Conservation (phyloP, 2,329 filamentous ascomycete species). For the Teratosphaeria viscida region DNA sequence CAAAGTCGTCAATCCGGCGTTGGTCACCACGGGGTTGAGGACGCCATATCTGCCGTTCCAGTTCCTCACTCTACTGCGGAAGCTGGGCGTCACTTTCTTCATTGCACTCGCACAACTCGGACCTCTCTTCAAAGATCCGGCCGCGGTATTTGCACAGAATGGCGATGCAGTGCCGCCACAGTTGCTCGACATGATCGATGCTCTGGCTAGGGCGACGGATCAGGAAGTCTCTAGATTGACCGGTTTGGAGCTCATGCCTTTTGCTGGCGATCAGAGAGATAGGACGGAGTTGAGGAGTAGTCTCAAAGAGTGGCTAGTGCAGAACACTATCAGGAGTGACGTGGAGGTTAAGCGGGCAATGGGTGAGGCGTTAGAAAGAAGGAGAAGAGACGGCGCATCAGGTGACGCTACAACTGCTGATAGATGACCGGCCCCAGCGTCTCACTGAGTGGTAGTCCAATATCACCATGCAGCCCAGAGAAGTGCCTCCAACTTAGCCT, state of each 20-base stretch:
- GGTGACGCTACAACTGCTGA: background rate
- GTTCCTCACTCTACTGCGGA: slow-evolving; percentile 62
- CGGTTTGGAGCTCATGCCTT: slow-evolving; percentile 71
- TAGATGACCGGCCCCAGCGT: background rate
- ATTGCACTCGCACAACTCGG: slow-evolving; percentile 76
- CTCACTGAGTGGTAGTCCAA: no score
- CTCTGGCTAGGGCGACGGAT: slow-evolving; percentile 50
- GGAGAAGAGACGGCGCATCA: slow-evolving; percentile 18
- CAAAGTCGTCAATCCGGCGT: slow-evolving; percentile 38
- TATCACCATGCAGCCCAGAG: no score
- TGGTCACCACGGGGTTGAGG: slow-evolving; percentile 33
- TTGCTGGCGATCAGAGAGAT: slow-evolving; percentile 57
- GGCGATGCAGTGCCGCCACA: slow-evolving; percentile 39
- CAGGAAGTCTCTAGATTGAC: slow-evolving; percentile 60
- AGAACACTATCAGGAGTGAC: slow-evolving; percentile 71
- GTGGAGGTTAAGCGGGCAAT: slow-evolving; percentile 75
- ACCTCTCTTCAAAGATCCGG: slow-evolving; percentile 46
- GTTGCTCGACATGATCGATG: slow-evolving; percentile 58
- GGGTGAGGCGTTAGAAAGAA: slow-evolving; percentile 48
- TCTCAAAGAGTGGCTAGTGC: slow-evolving; percentile 76
- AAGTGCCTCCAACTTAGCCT: no score
- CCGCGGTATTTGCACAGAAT: slow-evolving; percentile 2
- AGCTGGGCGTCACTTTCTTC: slow-evolving; percentile 65
- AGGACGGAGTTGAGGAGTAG: slow-evolving; percentile 42
- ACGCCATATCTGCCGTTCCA: slow-evolving; percentile 76